Base-by-base conservation (phyloP, 352 stramenopile genomes). In the Phytophthora vignae region DNA sequence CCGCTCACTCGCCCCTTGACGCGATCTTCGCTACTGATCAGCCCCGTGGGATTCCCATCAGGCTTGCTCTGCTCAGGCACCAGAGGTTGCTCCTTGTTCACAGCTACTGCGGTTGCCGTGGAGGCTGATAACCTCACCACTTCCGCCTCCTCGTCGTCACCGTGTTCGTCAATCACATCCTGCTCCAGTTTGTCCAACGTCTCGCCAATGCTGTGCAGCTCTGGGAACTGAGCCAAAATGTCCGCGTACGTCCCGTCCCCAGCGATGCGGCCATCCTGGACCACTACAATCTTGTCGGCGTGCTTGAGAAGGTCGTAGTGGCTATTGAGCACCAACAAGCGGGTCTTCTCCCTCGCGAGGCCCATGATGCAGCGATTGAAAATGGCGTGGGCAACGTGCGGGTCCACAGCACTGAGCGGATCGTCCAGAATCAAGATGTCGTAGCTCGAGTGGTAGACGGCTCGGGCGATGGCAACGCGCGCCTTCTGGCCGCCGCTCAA, bases 401-500 rank as follows among this genome's bases (percentile, higher is more conserved):
- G 73, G 21, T 86, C 79, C 17, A 86, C 64, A 0, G 79, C 79
- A 52, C 71, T 82, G 6, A 84, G 49, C 15, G 76, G 74, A 40
- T 86, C 77, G 17, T 86, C 79, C 40, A 84, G 52, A 46, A 86
- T 66, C 72, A 95, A 93, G 17, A 85, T 68, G 27, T 77, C 77
- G 33, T 70, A 83, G 55, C 91, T 70, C 2, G 61, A 68, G 96
- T 49, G 77, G 76, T 98, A 98, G 33, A 98, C 81, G 10, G 87
- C 90, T 15, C 96, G 70, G n/a, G 96, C 95, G 8, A 98, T 79
- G 2, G 79, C 80, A 14, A 98, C 83, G 19, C 93, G 80, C 9
- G 78, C 79, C 73, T 98, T 98, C 74, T 99, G 95, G 1, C 97
- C 97, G 15, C 96, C 96, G 14, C 78, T 97, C 2, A 99, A 67